Evolutionary conservation across 768 basidiomycete species (phyloP).

Genomic region (Xanthoconium purpureum): DNA sequence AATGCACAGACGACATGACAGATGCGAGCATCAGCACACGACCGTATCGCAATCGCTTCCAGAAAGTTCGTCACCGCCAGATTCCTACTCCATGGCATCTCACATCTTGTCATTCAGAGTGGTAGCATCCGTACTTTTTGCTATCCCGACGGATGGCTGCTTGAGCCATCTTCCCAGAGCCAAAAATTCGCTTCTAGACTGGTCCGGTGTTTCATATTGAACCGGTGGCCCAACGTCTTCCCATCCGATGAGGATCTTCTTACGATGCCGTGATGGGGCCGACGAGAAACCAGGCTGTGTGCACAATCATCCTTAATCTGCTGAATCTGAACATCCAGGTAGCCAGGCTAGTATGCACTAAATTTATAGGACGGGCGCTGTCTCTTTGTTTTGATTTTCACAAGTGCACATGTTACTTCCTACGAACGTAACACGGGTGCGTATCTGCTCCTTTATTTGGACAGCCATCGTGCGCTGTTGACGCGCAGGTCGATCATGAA

Average conservation of each 20-base stretch:
- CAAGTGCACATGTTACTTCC: not conserved
- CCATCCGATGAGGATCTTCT: slow-evolving; percentile 1
- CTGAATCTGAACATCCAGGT: not conserved
- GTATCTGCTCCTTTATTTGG: slow-evolving; percentile 1
- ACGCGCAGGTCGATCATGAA: slow-evolving; percentile 26
- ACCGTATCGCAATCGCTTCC: not conserved
- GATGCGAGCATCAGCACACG: not conserved
- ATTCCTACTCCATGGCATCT: not conserved
- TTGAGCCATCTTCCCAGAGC: slow-evolving; percentile 4
- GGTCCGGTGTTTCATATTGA: not conserved
- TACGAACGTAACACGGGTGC: not conserved
- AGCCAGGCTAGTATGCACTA: not conserved
- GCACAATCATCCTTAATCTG: not conserved
- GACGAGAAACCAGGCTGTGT: not conserved
- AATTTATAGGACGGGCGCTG: not conserved
- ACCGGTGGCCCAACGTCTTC: slow-evolving; percentile 1
- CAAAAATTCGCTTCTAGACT: not conserved
- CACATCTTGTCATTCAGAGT: not conserved
- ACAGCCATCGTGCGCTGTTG: not conserved
- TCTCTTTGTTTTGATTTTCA: not conserved
- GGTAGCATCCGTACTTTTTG: not conserved
- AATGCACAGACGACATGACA: slow-evolving; percentile 8
- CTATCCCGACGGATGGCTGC: slow-evolving; percentile 3
- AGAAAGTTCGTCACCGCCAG: not conserved
- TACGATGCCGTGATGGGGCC: not conserved